Percentiles rank a stretch among this genome's conserved stretches.
Conservation (phyloP, 768 basidiomycete genomes). For the Gloeophyllum trabeum region DNA sequence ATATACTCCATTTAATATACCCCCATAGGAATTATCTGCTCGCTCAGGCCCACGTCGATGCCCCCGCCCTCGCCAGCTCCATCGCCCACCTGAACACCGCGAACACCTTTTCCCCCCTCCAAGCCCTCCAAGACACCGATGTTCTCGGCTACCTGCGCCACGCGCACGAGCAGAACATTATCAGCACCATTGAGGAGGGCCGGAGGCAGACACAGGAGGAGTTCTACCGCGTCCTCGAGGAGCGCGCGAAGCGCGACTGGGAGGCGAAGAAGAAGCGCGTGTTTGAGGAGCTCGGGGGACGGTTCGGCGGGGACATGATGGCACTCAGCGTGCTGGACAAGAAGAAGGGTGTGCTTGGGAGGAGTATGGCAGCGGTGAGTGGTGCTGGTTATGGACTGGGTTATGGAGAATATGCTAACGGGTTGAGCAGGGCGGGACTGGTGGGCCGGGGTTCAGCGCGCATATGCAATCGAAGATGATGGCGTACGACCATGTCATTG, state of each 20-base stretch:
- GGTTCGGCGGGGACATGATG: constrained; percentile 42
- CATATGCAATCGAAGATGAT: constrained; percentile 95
- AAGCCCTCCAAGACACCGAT: constrained; percentile 89
- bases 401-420: too few relatives aligned
- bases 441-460: constrained; percentile 44
- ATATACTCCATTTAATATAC: constrained; percentile 5
- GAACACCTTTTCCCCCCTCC: constrained; percentile 80
- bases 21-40: constrained; percentile 72
- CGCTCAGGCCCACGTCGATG: constrained; percentile 90
- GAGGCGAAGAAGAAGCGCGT: constrained; percentile 83
- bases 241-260: constrained; percentile 72
- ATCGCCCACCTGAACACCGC: constrained; percentile 78
- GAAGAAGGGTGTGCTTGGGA: constrained; percentile 54
- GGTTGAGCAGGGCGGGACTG: constrained; percentile 28
- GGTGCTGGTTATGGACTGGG: too few relatives aligned
- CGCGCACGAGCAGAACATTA: constrained; percentile 89
- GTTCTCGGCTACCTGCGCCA: constrained; percentile 91
- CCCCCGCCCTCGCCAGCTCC: constrained; percentile 71
- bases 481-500: constrained; percentile 80
- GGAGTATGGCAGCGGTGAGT: constrained; percentile 41
- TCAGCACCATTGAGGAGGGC: constrained; percentile 88
- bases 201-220: constrained; percentile 75
- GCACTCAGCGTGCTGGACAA: constrained; percentile 44
- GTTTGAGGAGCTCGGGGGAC: constrained; percentile 80
- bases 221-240: constrained; percentile 74